Evolutionary conservation across 768 basidiomycete genomes (phyloP).

Genomic region (Trametes cubensis): DNA sequence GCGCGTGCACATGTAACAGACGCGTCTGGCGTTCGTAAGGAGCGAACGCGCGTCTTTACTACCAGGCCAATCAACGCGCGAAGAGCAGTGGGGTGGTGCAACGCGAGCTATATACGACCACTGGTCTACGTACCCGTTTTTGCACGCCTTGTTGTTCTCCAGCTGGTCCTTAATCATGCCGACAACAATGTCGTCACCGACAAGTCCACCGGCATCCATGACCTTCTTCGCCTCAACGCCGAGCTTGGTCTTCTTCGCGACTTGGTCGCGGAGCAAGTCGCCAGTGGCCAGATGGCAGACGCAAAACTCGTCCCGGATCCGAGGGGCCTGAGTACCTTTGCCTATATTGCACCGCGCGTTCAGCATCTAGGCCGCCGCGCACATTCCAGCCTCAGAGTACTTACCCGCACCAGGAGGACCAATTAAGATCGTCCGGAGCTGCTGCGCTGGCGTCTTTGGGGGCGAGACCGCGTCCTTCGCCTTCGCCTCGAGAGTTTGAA

Average conservation of each 20-base stretch:
- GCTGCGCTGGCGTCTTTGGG: conserved; percentile 67
- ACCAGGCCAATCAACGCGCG: not conserved
- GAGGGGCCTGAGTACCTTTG: conserved; percentile 97
- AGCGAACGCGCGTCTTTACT: not conserved
- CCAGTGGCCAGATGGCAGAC: conserved; percentile 98
- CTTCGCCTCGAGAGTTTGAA: conserved; percentile 72
- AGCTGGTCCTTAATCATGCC: conserved; percentile 97
- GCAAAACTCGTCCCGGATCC: conserved; percentile 89
- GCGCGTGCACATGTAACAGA: not conserved
- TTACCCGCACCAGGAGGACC: conserved; percentile 97
- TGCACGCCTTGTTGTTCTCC: conserved; percentile 88
- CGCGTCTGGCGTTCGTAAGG: conserved; percentile 1
- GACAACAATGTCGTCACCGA: conserved; percentile 96
- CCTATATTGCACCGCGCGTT: conserved; percentile 48
- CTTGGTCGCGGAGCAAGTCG: conserved; percentile 97
- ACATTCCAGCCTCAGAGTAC: conserved; percentile 28
- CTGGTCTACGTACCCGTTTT: conserved; percentile 79
- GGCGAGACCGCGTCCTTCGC: conserved; percentile 49
- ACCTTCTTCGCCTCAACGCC: conserved; percentile 95
- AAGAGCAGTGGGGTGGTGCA: not conserved
- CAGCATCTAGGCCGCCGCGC: conserved; percentile 11
- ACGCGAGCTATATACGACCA: not conserved
- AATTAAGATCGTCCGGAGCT: conserved; percentile 88
- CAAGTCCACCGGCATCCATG: conserved; percentile 96
- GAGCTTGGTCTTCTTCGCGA: conserved; percentile 80